Evolutionary conservation across 768 basidiomycete genomes (phyloP).

Genomic region (Cyclocybe cylindracea): DNA sequence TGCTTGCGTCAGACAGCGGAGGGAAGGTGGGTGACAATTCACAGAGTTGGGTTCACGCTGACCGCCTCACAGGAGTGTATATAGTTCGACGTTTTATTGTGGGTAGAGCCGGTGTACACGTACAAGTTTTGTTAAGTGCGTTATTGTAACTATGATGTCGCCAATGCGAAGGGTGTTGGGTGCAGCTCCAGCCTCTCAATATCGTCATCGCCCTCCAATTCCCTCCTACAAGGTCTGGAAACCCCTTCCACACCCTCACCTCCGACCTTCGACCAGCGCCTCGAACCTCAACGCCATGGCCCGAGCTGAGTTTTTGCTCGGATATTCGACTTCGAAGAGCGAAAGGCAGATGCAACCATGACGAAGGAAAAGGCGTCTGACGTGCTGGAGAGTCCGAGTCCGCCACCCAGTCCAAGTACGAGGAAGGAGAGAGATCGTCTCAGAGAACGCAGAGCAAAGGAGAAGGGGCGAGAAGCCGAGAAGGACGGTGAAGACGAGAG

Average conservation of each 20-base stretch:
- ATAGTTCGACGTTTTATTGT: too few relatives aligned
- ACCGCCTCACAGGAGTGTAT: too few relatives aligned
- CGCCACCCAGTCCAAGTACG: constrained; percentile 50
- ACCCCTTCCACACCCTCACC: constrained; percentile 47
- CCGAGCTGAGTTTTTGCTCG: constrained; percentile 56
- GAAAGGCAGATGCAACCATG: constrained; percentile 13
- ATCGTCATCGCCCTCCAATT: too few relatives aligned
- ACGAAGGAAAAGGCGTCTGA: constrained; percentile 30
- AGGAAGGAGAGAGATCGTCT: constrained; percentile 41
- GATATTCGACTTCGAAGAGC: constrained; percentile 69
- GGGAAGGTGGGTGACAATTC: too few relatives aligned
- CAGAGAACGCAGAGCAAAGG: constrained; percentile 18
- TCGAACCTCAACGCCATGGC: constrained; percentile 18
- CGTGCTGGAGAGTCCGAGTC: constrained; percentile 28
- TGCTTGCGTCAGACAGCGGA: too few relatives aligned
- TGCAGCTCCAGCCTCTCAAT: too few relatives aligned
- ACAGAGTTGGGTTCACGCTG: too few relatives aligned
- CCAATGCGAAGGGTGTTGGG: too few relatives aligned
- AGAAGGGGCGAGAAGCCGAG: constrained; percentile 8
- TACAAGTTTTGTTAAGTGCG: too few relatives aligned
- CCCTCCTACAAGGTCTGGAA: too few relatives aligned
- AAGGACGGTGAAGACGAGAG: constrained; percentile 19
- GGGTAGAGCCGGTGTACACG: too few relatives aligned
- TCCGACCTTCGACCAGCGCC: constrained; percentile 21
- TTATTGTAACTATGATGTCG: too few relatives aligned